Evolutionary conservation across 371 early-diverging fungal species (phyloP).

Genomic region (Rozella allomycis): DNA sequence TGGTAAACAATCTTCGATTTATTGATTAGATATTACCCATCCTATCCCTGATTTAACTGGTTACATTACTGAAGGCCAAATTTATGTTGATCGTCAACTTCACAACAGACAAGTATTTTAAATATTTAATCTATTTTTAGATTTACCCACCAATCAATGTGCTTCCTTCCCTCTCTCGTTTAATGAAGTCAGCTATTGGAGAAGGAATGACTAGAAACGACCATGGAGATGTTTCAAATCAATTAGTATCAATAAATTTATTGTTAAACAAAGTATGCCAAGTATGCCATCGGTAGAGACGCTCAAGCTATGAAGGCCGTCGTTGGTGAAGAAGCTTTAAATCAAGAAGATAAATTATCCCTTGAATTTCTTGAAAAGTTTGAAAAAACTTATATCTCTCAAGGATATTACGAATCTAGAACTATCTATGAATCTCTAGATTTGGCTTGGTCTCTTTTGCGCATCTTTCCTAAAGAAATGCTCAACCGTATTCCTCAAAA

Average conservation of each 20-base stretch:
- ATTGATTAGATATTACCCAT: slow-evolving; percentile 86
- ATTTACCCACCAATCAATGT: slow-evolving; percentile 99
- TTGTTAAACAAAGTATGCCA: slow-evolving; percentile 58
- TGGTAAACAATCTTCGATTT: slow-evolving; percentile 26
- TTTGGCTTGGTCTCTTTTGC: slow-evolving; percentile 93
- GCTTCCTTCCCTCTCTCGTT: slow-evolving; percentile 93
- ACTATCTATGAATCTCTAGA: slow-evolving; percentile 95
- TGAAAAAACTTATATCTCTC: slow-evolving; percentile 92
- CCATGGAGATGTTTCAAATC: slow-evolving; percentile 99
- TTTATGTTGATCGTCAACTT: slow-evolving; percentile 97
- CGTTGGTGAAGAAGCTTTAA: slow-evolving; percentile 98
- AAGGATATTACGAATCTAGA: slow-evolving; percentile 83
- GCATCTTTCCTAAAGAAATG: slow-evolving; percentile 99
- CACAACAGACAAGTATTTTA: slow-evolving; percentile 93
- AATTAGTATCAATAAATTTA: slow-evolving; percentile 38
- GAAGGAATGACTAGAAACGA: slow-evolving; percentile 97
- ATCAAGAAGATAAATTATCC: slow-evolving; percentile 92
- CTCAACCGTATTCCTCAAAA: slow-evolving; percentile 98
- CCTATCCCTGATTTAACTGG: slow-evolving; percentile 99
- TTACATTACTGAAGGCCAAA: slow-evolving; percentile 99
- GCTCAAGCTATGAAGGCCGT: slow-evolving; percentile 99
- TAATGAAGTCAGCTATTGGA: slow-evolving; percentile 99
- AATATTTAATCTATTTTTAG: not conserved
- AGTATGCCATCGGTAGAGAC: slow-evolving; percentile 99
- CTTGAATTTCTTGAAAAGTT: slow-evolving; percentile 98